A percentile compares a stretch with the other conserved stretches of the same genome.
phyloP scores from a whole-genome alignment of 2,329 filamentous ascomycete genomes.

The Lecanicillium sp. region DNA sequence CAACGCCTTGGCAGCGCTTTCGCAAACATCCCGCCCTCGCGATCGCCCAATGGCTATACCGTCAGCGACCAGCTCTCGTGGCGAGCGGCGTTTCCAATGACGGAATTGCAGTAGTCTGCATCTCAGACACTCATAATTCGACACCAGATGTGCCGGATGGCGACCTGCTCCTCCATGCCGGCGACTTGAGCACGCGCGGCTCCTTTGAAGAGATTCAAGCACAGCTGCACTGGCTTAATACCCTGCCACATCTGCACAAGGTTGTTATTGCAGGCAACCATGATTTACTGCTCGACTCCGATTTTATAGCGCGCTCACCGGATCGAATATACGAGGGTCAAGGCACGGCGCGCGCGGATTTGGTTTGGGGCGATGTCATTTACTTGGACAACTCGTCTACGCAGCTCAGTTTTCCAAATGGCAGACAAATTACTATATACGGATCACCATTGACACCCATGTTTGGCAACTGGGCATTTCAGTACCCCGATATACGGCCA shows the following conservation, averaged over 20 bases:
- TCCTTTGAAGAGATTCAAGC: conserved; percentile 30
- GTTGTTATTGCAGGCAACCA: conserved; percentile 40
- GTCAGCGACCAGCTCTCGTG: neutral
- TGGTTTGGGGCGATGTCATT: conserved; percentile 23
- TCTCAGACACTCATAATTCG: conserved; percentile 38
- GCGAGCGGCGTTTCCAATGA: neutral
- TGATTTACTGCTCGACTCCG: conserved; percentile 25
- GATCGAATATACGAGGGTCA: conserved; percentile 7
- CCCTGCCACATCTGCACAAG: conserved; percentile 32
- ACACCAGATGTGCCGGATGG: conserved; percentile 29
- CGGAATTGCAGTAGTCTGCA: conserved; percentile 26
- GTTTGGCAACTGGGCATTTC: conserved; percentile 31
- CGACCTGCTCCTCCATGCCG: conserved; percentile 40
- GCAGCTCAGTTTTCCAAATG: conserved; percentile 18
- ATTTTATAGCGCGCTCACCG: conserved; percentile 4
- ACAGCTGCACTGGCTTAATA: conserved; percentile 31
- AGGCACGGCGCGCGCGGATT: conserved; percentile 4
- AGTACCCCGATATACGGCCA: conserved; percentile 22
- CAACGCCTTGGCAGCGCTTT: conserved; percentile 2
- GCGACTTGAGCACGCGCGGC: conserved; percentile 39
- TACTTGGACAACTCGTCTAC: conserved; percentile 23
- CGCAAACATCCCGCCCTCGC: neutral
- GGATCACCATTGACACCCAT: conserved; percentile 25
- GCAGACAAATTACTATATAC: conserved; percentile 21
- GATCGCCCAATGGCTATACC: conserved; percentile 4